Percentiles rank a stretch among this genome's conserved stretches.
Evolutionary conservation across 257 asterid species (phyloP).

Genomic region (Petunia axillaris): DNA sequence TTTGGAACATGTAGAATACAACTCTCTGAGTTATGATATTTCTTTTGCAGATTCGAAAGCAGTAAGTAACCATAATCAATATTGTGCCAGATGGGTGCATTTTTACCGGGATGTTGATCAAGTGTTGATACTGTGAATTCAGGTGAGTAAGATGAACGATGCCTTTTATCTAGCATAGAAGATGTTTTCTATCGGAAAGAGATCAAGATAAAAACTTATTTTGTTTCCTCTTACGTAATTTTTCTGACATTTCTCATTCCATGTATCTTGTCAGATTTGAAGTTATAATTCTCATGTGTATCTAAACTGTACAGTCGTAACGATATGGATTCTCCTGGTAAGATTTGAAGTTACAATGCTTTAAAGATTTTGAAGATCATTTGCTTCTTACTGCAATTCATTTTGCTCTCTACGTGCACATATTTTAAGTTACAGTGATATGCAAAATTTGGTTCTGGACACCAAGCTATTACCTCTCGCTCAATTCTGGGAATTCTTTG

Average conservation of each 20-base stretch:
- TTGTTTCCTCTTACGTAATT: neutral
- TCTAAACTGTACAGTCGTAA: neutral
- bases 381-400: neutral
- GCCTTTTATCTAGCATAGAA: slow-evolving; percentile 7
- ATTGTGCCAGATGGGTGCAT: neutral
- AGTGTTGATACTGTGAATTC: slow-evolving; percentile 11
- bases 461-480: neutral
- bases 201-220: neutral
- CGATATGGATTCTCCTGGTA: slow-evolving; percentile 20
- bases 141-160: slow-evolving; percentile 1
- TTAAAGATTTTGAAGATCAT: neutral
- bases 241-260: slow-evolving; percentile 3
- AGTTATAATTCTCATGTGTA: slow-evolving; percentile 11
- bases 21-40: neutral
- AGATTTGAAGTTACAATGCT: slow-evolving; percentile 8
- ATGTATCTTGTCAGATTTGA: slow-evolving; percentile 20
- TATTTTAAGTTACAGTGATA: slow-evolving; percentile 4
- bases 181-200: neutral
- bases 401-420: slow-evolving; percentile 12
- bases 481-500: neutral
- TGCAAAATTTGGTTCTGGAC: slow-evolving; percentile 20
- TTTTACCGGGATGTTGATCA: slow-evolving; percentile 8
- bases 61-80: neutral
- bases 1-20: neutral
- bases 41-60: slow-evolving; percentile 9